Base-by-base conservation (phyloP, 192 early-diverging fungal genomes). In the Spizellomyces sp. region DNA sequence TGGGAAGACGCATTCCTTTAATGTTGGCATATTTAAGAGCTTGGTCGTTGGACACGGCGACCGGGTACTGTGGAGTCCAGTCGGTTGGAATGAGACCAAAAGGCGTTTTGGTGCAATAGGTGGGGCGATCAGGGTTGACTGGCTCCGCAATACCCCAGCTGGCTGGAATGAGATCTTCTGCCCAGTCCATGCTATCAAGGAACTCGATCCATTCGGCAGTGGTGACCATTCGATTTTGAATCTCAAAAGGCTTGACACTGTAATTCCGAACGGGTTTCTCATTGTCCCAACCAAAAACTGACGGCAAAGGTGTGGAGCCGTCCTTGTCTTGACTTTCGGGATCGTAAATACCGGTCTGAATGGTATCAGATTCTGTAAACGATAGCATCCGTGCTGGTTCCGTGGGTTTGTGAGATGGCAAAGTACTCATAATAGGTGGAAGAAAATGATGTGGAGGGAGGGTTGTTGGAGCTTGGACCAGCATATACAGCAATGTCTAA, bases 271-370 rank as follows among this genome's bases (percentile, higher is more conserved):
- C 55, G 14, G 94, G 92, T 45, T 84, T 80, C 65, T 98, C 95
- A 75, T 92, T 95, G 79, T 96, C 94, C 95, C 95, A 98, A 9
- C 95, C 95, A 86, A 91, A 92, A 3, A 77, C 67, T 66, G 45
- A 55, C 56, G 36, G 72, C 4, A 22, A 48, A 48, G 69, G 52
- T 27, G 61, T 67, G 8, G 65, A 9, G 19, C 62, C 70, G n/a
- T 69, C 77, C 4, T 72, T 45, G 48, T 89, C 87, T 0, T 36
- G 66, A 27, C 66, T 57, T 66, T 84, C 78, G 48, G 84, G 76
- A 66, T 89, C 83, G 45, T 89, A 60, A 58, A 91, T 81, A 12
- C 95, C 95, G n/a, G 92, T 67, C 0, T 63, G 60, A 41, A 91
- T 56, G n/a, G 48, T 56, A 77, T 69, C 14, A 8, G 52, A 45